phyloP scores from a whole-genome alignment of 1,284 basidiomycete species.

The Ceratobasidium sp. region DNA sequence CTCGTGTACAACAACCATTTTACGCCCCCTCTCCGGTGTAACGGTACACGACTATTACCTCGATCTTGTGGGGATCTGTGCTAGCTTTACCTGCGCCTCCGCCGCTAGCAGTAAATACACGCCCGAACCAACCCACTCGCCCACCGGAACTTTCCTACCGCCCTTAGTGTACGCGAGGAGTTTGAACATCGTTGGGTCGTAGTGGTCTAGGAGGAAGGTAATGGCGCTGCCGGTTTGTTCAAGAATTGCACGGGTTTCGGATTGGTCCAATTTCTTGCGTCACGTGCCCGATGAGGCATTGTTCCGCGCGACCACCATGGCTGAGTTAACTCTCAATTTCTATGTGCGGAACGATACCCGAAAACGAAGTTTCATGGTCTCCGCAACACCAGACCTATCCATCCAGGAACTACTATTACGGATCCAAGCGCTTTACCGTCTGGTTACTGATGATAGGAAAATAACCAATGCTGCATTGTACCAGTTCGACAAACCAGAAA shows the following conservation, averaged over 20 bases:
- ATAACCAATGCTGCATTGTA: too few relatives aligned
- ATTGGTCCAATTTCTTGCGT: too few relatives aligned
- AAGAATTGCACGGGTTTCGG: constrained; percentile 96
- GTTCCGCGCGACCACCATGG: too few relatives aligned
- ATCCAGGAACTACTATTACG: too few relatives aligned
- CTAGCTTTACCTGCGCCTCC: constrained; percentile 63
- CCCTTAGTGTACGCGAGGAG: constrained; percentile 64
- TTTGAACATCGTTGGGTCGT: constrained; percentile 54
- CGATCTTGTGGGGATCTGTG: constrained; percentile 59
- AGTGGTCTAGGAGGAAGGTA: constrained; percentile 46
- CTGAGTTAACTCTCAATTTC: too few relatives aligned
- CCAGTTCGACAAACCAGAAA: too few relatives aligned
- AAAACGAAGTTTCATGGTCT: too few relatives aligned
- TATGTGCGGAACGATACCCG: too few relatives aligned
- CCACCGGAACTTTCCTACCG: constrained; percentile 47
- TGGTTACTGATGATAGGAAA: too few relatives aligned
- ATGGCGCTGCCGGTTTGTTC: constrained; percentile 86
- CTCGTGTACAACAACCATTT: background rate
- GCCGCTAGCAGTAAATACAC: constrained; percentile 65
- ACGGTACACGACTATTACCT: constrained; percentile 51
- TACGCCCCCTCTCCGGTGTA: constrained; percentile 41
- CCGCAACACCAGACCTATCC: too few relatives aligned
- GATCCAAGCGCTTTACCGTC: too few relatives aligned
- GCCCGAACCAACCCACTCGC: constrained; percentile 64
- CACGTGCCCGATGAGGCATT: too few relatives aligned